Conservation (phyloP, 1,284 basidiomycete genomes). For the Taiwanofungus camphoratus region DNA sequence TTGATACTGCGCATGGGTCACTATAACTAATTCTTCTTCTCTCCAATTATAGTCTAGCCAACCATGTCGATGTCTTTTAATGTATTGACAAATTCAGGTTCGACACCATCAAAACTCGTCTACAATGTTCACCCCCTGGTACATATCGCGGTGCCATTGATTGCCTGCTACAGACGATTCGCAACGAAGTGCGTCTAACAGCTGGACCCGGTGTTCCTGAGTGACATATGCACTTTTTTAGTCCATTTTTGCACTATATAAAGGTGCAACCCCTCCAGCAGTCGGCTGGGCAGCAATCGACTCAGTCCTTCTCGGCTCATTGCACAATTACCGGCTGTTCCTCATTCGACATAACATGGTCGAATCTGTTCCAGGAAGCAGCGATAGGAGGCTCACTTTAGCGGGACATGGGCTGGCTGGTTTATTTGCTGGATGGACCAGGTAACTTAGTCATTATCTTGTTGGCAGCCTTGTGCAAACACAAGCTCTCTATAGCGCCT, state of each 20-base stretch:
- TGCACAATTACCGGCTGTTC: constrained; percentile 70
- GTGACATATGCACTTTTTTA: constrained; percentile 3
- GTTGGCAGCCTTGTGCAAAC: too few relatives aligned
- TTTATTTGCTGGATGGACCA: constrained; percentile 71
- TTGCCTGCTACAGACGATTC: constrained; percentile 55
- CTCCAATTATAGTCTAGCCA: too few relatives aligned
- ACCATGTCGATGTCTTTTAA: too few relatives aligned
- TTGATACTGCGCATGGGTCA: background rate
- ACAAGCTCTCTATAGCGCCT: constrained; percentile 45
- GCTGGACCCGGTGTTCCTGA: background rate
- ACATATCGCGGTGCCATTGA: constrained; percentile 65
- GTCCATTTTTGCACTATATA: constrained; percentile 48
- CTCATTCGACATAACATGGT: constrained; percentile 50
- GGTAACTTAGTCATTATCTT: constrained; percentile 36
- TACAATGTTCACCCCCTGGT: constrained; percentile 67
- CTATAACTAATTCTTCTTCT: too few relatives aligned
- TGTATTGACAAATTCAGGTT: constrained; percentile 36
- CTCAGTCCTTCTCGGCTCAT: constrained; percentile 67
- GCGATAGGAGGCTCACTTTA: constrained; percentile 45
- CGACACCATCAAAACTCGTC: constrained; percentile 71
- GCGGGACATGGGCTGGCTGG: constrained; percentile 65
- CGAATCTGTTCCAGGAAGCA: constrained; percentile 41
- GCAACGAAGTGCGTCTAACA: constrained; percentile 48
- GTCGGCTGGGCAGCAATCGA: constrained; percentile 77
- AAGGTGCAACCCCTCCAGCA: constrained; percentile 70